These are phyloP conservation scores for Blastobotrys capitulatus DNA, from an alignment of 1,139 yeast genomes.

Conservation along the genomic window DNA sequence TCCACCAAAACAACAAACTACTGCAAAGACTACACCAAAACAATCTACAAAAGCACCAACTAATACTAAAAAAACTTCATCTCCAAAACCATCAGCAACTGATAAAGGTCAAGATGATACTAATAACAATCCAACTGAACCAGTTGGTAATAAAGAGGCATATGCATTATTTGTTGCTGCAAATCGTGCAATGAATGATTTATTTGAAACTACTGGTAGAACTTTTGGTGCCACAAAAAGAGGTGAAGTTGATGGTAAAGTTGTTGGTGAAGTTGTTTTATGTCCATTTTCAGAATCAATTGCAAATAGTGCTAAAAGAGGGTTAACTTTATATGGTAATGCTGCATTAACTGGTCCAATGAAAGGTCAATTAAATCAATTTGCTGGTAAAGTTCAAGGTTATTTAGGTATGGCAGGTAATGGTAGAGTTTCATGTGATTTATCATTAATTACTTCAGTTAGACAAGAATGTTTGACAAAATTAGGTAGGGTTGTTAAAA, in stretches of 20 bases:
- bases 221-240: background rate
- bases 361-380: slow-evolving; percentile 3
- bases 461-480: background rate
- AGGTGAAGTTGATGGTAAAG: slow-evolving; percentile 3
- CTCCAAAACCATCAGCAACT: background rate
- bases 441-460: background rate
- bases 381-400: slow-evolving; percentile 4
- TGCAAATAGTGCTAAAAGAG: slow-evolving; percentile 2
- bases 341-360: background rate
- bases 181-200: slow-evolving; percentile 1
- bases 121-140: background rate
- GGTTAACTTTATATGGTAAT: background rate
- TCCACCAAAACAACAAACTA: background rate
- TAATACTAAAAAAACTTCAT: no score
- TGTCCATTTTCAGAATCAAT: slow-evolving; percentile 6
- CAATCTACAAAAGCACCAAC: background rate
- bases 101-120: background rate
- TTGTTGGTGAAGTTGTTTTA: slow-evolving; percentile 2
- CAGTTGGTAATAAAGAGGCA: background rate
- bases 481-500: background rate
- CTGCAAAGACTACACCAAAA: background rate
- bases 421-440: slow-evolving; percentile 6
- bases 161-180: slow-evolving; percentile 1
- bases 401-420: slow-evolving; percentile 3
- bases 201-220: slow-evolving; percentile 1